Conservation (phyloP, 1,284 basidiomycete species). For the Pseudozyma hubeiensis region DNA sequence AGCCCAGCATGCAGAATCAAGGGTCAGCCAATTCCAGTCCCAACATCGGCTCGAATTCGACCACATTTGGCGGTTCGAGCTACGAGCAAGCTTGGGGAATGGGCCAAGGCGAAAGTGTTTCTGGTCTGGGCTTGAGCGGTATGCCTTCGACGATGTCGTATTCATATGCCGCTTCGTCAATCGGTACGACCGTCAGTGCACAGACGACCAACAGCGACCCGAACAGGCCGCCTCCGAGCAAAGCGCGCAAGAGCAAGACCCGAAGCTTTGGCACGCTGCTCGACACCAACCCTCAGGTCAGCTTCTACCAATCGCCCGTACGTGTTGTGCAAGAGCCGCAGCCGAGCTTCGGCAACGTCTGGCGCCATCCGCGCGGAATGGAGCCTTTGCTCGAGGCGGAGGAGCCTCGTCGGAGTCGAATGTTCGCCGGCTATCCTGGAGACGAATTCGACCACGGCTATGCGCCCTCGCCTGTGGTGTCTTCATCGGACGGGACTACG, state of each 20-base stretch:
- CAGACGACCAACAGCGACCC: slow-evolving; percentile 35
- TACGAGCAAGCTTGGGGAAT: slow-evolving; percentile 15
- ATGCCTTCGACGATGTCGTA: slow-evolving; percentile 27
- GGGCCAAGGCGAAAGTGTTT: slow-evolving; percentile 5
- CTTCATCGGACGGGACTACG: slow-evolving; percentile 3
- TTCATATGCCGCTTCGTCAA: slow-evolving; percentile 36
- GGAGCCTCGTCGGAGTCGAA: slow-evolving; percentile 25
- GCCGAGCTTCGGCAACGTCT: slow-evolving; percentile 8
- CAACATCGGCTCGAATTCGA: slow-evolving; percentile 16
- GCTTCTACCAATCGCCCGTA: slow-evolving; percentile 53
- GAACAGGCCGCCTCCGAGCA: slow-evolving; percentile 29
- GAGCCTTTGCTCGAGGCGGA: slow-evolving; percentile 20
- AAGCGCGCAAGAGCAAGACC: slow-evolving; percentile 34
- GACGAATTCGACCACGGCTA: slow-evolving; percentile 5
- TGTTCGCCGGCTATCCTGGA: slow-evolving; percentile 16
- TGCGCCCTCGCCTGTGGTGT: neutral
- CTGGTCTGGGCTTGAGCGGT: slow-evolving; percentile 16
- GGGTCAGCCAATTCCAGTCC: slow-evolving; percentile 16
- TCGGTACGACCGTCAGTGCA: slow-evolving; percentile 19
- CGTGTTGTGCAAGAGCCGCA: slow-evolving; percentile 26
- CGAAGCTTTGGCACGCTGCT: slow-evolving; percentile 40
- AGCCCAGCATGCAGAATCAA: slow-evolving; percentile 41
- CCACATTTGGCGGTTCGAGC: slow-evolving; percentile 7
- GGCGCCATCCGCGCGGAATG: slow-evolving; percentile 13
- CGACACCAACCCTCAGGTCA: slow-evolving; percentile 42